Evolutionary conservation across 78 protist species (phyloP), one percentile per base, ranked within the genome.

Genomic region (Dictyostelium discoideum): DNA sequence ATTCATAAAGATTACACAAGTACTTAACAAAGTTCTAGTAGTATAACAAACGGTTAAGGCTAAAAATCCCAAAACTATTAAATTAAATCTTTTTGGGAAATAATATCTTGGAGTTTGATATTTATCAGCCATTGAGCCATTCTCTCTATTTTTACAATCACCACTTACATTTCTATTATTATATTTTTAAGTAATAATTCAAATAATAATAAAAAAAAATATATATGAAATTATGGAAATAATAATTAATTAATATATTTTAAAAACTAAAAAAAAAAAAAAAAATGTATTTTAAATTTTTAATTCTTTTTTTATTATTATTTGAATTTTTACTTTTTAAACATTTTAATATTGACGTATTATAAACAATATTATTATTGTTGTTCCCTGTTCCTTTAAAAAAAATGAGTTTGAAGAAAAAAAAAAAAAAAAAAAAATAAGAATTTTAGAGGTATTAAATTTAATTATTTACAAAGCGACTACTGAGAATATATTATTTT

Each of bases 81-180:
- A 42, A 20, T 44, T 24, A 44, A 90, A 90, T 54, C 95, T 80
- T 37, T 81, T 80, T 63, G 95, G 95, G 18, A 82, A 50, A 39
- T 90, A 90, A 39, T 14, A 72, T 60, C 63, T 81, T 16, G 95
- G 95, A 42, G 80, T 77, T 14, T 22, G 44, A 11, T 69, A 26
- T 69, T 69, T 69, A 69, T 24, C 74, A 9, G 18, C 32, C 3
- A 22, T n/a, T 0, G 16, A n/a, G 3, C 20, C 39, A 69, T 24
- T 26, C 0, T 69, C 10, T 5, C 77, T 69, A 26, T 24, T 63
- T 8, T 63, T 63, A 65, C 14, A n/a, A n/a, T 65, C 29, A 65
- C 14, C 24, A n/a, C 24, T 69, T 20, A 26, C 18, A 69, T 24
- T 69, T 24, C 39, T 69, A 69, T 26, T 65, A n/a, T 5, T 54